Percentiles rank a stretch among this genome's conserved stretches.
Evolutionary conservation across 2,329 filamentous ascomycete genomes (phyloP).

Genomic region (Cyphellophora attinorum): DNA sequence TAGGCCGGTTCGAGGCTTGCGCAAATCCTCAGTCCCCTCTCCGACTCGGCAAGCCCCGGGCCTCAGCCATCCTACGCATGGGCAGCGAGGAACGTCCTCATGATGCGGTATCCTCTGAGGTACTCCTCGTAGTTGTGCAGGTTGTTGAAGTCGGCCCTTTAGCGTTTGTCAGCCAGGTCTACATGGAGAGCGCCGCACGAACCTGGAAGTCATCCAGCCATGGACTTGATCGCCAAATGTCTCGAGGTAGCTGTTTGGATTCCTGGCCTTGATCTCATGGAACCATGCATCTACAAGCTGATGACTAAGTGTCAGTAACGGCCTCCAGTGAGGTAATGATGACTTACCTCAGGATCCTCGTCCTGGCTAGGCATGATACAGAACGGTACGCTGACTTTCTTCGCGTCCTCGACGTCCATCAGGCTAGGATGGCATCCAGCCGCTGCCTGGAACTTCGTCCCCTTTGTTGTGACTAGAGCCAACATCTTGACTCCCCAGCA

Average conservation of each 20-base stretch:
- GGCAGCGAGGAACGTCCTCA: slow-evolving; percentile 8
- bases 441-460: slow-evolving; percentile 37
- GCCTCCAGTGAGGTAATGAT: background rate
- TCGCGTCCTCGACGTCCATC: slow-evolving; percentile 43
- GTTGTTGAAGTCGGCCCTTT: slow-evolving; percentile 11
- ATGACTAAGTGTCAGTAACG: background rate
- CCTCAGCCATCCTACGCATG: slow-evolving; percentile 8
- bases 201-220: slow-evolving; percentile 23
- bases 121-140: slow-evolving; percentile 9
- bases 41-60: too few species aligned
- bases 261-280: slow-evolving; percentile 14
- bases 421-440: slow-evolving; percentile 44
- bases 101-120: slow-evolving; percentile 9
- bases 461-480: slow-evolving; percentile 35
- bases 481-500: slow-evolving; percentile 22
- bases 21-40: too few species aligned
- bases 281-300: slow-evolving; percentile 16
- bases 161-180: background rate
- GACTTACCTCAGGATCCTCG: slow-evolving; percentile 34
- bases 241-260: slow-evolving; percentile 17
- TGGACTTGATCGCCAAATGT: slow-evolving; percentile 21
- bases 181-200: background rate
- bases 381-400: slow-evolving; percentile 39
- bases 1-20: too few species aligned
- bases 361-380: slow-evolving; percentile 42